Evolutionary conservation across 179 eudicot species (phyloP), one percentile per base, ranked within the genome.

Genomic region (Spinacia oleracea): DNA sequence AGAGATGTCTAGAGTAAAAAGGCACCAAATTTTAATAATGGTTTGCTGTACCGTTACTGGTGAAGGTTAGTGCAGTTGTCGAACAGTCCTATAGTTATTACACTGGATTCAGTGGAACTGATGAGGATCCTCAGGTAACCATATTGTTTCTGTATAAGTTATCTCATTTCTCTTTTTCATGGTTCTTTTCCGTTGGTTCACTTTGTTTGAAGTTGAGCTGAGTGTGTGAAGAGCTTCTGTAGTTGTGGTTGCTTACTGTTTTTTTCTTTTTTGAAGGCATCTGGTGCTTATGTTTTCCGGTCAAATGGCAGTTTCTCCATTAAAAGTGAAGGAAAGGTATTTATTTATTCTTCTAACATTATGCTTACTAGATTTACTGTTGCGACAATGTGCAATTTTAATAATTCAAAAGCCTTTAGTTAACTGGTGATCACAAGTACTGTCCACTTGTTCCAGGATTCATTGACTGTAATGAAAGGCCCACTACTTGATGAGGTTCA

Each of bases 231-330:
- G 43, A n/a, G 67, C 50, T 73, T 63, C 32, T 58, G 45, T 71
- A 70, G 62, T 40, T 83, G 20, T 43, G 46, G 40, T 27, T 60
- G 40, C 79, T 53, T 16, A 62, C 43, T 46, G 23, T 18, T 48
- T 77, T 32, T 46, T 40, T 46, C 14, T 35, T 64, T 32, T 53
- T 45, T 23, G 69, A 16, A 95, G 98, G 97, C 95, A 43, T 95
- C 98, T 75, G 97, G 97, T 63, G 97, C 98, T 48, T 92, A 92
- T 81, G 74, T 94, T 79, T 94, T 94, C 78, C 98, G 98, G 60
- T 97, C 98, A 50, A 92, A 89, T 88, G 90, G 89, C 50, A 89
- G 96, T 60, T 81, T 78, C 68, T 78, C 91, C 23, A 71, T 92
- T 73, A 77, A 84, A 76, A 63, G 87, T 70, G 92, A 86, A 78